Percentiles rank a stretch among this genome's conserved stretches.
Evolutionary conservation across 768 basidiomycete species (phyloP).

Genomic region (Candolleomyces eurysporus): DNA sequence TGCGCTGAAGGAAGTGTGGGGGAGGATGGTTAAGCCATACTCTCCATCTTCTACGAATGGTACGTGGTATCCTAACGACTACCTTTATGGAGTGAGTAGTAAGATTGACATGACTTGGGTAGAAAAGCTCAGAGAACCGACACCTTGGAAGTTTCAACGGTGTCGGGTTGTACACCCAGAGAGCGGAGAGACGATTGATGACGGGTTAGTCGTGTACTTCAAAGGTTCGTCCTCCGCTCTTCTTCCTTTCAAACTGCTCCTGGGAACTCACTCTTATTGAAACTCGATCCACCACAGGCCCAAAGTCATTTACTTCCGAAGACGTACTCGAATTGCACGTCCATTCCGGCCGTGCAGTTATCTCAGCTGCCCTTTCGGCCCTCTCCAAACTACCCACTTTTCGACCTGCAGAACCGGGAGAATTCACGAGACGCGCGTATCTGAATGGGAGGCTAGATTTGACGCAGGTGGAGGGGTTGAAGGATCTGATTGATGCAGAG

Average conservation of each 20-base stretch:
- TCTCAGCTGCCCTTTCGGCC: slow-evolving; percentile 65
- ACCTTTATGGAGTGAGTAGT: too few relatives aligned
- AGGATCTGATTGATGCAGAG: slow-evolving; percentile 86
- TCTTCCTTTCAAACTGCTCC: background rate
- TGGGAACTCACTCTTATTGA: slow-evolving; percentile 2
- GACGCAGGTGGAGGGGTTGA: slow-evolving; percentile 85
- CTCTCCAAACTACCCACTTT: slow-evolving; percentile 60
- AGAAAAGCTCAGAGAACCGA: slow-evolving; percentile 30
- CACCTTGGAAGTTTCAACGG: slow-evolving; percentile 68
- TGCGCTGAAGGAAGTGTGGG: slow-evolving; percentile 58
- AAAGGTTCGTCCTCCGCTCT: slow-evolving; percentile 44
- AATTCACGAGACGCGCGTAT: slow-evolving; percentile 86
- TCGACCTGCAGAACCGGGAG: slow-evolving; percentile 81
- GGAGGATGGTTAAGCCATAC: slow-evolving; percentile 45
- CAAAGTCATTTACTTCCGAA: slow-evolving; percentile 81
- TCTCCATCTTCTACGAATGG: background rate
- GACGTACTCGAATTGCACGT: slow-evolving; percentile 82
- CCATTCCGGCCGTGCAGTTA: slow-evolving; percentile 82
- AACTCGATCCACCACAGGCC: slow-evolving; percentile 45
- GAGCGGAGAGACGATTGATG: slow-evolving; percentile 64
- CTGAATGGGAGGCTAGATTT: slow-evolving; percentile 78
- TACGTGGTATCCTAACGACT: too few relatives aligned
- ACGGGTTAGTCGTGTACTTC: slow-evolving; percentile 82
- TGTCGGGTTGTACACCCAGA: slow-evolving; percentile 67
- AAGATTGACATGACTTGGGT: background rate